Evolutionary conservation across 306 rosid genomes (phyloP), one percentile per base, ranked within the genome.

Genomic region (Rosa rugosa): DNA sequence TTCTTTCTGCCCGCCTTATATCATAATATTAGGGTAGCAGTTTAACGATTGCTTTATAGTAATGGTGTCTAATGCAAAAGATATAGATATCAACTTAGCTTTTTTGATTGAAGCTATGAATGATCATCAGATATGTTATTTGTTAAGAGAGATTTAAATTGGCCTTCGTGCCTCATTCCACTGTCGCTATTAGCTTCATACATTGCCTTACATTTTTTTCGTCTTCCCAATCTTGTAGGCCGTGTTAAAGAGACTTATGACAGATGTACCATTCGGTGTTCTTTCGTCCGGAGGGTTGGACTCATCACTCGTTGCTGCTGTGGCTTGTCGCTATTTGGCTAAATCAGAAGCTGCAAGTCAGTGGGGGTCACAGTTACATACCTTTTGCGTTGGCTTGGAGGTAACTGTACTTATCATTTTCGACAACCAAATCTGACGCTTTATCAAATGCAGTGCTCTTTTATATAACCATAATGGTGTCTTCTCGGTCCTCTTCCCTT

Each of bases 231-330:
- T 84, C 78, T 75, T 72, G 81, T 86, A 95, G 99, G 97, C 98
- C 80, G 98, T 96, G 47, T 25, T 84, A 16, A 96, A 93, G 89
- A 93, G 99, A 88, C 92, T 96, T 82, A 96, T 96, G 99, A 90
- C 97, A 73, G 98, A 96, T 81, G 99, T 96, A 60, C 99, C 99
- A 63, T 95, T 96, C 45, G 99, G 99, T 69, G 96, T 96, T 78
- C 98, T 96, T 71, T 82, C 91, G 83, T 93, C 98, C 0, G 99
- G 98, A 77, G 99, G 99, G 57, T 76, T 96, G 71, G 99, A 96
- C 83, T 96, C 99, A 79, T 91, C 99, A 42, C 97, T 96, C 72
- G 99, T 93, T 79, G 99, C 99, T 68, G 89, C 99, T 49, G 96
- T 96, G 75, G 91, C 92, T 79, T 79, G 82, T 81, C 94, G 96